A percentile compares a stretch with the other conserved stretches of the same genome.
phyloP scores from a whole-genome alignment of 345 rosid genomes.

The Hibiscus trionum region DNA sequence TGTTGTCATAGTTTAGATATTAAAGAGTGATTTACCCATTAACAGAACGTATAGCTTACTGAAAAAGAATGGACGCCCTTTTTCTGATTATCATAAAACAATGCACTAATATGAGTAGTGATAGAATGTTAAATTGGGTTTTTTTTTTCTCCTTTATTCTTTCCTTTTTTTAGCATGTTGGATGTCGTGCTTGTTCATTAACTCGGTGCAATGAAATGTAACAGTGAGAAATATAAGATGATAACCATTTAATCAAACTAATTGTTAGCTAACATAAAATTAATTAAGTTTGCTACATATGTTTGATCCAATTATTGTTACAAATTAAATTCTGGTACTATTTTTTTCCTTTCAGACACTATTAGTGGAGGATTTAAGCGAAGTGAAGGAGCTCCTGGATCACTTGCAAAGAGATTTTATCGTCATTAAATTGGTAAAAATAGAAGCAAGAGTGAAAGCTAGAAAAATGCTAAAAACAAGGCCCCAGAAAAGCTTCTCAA shows the following conservation, averaged over 20 bases:
- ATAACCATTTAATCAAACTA: too few relatives aligned
- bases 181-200: not conserved
- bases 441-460: too few relatives aligned
- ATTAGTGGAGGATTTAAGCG: not conserved
- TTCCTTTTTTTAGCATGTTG: conserved; percentile 3
- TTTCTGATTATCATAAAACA: conserved; percentile 24
- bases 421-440: not conserved
- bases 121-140: conserved; percentile 12
- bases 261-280: too few relatives aligned
- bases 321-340: not conserved
- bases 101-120: conserved; percentile 11
- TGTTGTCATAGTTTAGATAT: too few relatives aligned
- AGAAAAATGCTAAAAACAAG: too few relatives aligned
- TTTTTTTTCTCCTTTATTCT: conserved; percentile 3
- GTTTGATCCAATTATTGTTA: not conserved
- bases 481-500: not conserved
- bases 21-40: conserved; percentile 30
- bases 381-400: not conserved
- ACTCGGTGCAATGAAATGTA: not conserved
- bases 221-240: not conserved
- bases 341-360: not conserved
- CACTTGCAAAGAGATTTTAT: not conserved
- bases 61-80: conserved; percentile 22
- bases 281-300: too few relatives aligned
- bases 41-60: conserved; percentile 20